Evolutionary conservation across 306 rosid genomes (phyloP), one percentile per base, ranked within the genome.

Genomic region (Betula pendula): DNA sequence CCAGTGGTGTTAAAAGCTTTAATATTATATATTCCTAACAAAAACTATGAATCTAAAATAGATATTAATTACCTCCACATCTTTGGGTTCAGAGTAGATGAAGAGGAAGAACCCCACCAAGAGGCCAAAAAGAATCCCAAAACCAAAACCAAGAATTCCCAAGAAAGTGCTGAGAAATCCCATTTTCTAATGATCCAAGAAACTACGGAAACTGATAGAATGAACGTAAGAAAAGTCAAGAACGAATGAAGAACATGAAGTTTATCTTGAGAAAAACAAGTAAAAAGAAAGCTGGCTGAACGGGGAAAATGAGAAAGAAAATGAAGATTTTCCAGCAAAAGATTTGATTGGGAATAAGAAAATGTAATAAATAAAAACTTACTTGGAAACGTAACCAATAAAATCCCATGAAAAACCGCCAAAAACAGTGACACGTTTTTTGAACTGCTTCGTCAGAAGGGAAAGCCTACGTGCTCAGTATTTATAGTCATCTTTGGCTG

Each of bases 41-140:
- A 77, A 51, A 51, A 77, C n/a, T 48, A n/a, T 9, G 62, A 38
- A 25, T 16, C 17, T 8, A 44, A 40, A 65, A 35, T 20, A 53
- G 47, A 27, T 20, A 2, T 59, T 86, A 90, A 35, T 35, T 38
- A 38, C 98, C 98, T 88, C 75, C 15, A 85, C 88, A 81, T 82
- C 85, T 62, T 82, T 84, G 69, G 97, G 84, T 71, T 87, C 77
- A 0, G 99, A 85, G 78, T 86, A 89, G 70, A 95, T 73, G 81
- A 92, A 92, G 68, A 92, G 75, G 77, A 83, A 88, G 85, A 96
- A 96, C 1, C 99, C 98, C 13, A 88, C 79, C 65, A 96, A 56
- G 71, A 96, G 87, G 6, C 99, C 99, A 55, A 96, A 72, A 83
- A 96, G 93, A 62, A 96, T 82, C 82, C 99, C 98, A 70, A 96